These are phyloP conservation scores for Podaxis pistillaris DNA, from an alignment of 768 basidiomycete species.

Conservation along the genomic window DNA sequence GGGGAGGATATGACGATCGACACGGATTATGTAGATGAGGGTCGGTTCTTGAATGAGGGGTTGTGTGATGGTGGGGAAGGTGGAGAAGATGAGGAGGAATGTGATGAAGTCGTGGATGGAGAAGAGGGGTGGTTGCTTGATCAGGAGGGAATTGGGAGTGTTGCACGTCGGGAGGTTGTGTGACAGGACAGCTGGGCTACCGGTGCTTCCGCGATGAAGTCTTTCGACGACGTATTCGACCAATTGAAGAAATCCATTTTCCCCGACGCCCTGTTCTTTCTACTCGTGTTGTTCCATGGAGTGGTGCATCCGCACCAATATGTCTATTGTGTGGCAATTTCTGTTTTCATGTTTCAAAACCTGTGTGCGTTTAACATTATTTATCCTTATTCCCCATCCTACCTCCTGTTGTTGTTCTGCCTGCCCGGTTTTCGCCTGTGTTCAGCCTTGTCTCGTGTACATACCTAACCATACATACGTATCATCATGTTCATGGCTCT, in stretches of 20 bases:
- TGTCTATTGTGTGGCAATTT: neutral
- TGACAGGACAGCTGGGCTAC: conserved; percentile 1
- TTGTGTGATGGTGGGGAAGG: conserved; percentile 20
- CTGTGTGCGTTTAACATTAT: neutral
- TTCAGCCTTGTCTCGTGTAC: too few species aligned
- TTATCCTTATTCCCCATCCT: neutral
- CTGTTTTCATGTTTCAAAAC: neutral
- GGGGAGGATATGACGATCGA: conserved; percentile 17
- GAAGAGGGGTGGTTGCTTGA: conserved; percentile 29
- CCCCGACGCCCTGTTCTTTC: neutral
- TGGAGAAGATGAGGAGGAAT: conserved; percentile 19
- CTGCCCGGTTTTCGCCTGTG: neutral
- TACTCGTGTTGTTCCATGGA: too few species aligned
- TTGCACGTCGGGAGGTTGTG: conserved; percentile 26
- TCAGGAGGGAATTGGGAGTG: conserved; percentile 25
- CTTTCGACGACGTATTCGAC: too few species aligned
- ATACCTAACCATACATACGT: neutral
- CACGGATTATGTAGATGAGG: neutral
- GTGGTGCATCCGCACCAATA: too few species aligned
- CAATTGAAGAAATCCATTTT: neutral
- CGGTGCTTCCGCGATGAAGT: too few species aligned
- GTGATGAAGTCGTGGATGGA: conserved; percentile 28
- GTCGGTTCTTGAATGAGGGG: conserved; percentile 11
- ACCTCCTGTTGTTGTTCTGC: neutral
- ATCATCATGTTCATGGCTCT: too few species aligned